Base-by-base conservation (phyloP, 768 basidiomycete genomes). In the Solioccasus polychromus region DNA sequence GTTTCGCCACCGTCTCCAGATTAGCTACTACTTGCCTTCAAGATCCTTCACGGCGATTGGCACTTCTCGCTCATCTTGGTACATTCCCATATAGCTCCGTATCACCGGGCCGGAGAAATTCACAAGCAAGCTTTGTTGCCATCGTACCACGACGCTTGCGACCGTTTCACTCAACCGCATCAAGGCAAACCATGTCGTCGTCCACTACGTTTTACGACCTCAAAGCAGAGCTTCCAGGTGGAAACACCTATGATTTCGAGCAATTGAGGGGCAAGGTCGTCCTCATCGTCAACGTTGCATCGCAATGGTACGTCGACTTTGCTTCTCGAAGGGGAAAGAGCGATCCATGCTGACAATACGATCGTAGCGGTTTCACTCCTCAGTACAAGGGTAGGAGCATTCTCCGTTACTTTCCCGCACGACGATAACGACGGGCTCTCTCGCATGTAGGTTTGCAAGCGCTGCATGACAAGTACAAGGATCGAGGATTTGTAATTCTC, bases 381-480 rank as follows among this genome's bases (percentile, higher is more conserved):
- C 87, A 89, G 60, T 88, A 88, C 66, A 80, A 74, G 62, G 86
- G 83, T 77, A 45, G 35, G 59, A n/a, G 19, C 23, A 17, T 39
- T 23, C n/a, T 15, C 11, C 11, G 22, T n/a, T n/a, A n/a, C n/a
- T n/a, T n/a, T n/a, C n/a, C n/a, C n/a, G n/a, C n/a, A 6, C 18
- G 32, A 23, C 60, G 8, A 14, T 22, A 8, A 23, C 30, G 32
- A 26, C 36, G 36, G 30, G 23, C 24, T n/a, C n/a, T 11, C 22
- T 4, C 17, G 14, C 20, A 41, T 56, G 26, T 15, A 76, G 92
- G 89, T 36, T 79, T 97, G 19, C 88, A 97, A 67, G 68, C 69
- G 15, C 71, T 93, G 15, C 79, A 94, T 64, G 77, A 92, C 44
- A 88, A 88, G 61, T 87, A 91, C 72, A 83, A 86, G 61, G 83